Base-by-base conservation (phyloP, 345 rosid genomes). In the Salix exigua region DNA sequence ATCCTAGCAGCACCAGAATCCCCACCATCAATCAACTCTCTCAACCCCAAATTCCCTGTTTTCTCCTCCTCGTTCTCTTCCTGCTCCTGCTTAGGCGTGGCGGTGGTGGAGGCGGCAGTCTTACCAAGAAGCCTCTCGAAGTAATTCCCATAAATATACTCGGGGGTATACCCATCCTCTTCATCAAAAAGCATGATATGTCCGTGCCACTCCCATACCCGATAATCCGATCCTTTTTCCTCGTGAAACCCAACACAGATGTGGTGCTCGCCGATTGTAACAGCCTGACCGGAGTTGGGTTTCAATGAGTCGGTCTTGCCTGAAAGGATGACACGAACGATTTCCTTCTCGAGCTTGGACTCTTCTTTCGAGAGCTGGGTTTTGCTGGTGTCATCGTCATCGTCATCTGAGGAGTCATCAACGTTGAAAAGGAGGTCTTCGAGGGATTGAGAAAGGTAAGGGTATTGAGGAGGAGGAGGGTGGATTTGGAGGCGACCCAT, bases 121-220 rank as follows among this genome's bases (percentile, higher is more conserved):
- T 84, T 88, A 35, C 81, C 88, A 71, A 80, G 89, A 89, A 93
- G 84, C 82, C 95, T 90, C 91, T 93, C 98, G 63, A 96, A 96
- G 86, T 96, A 93, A 82, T 96, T 93, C 58, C 99, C 99, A 53
- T 96, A 96, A 13, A 96, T 92, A 79, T 94, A 96, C 90, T 94
- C 98, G 1, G 99, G 97, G 0, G 86, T 82, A 21, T 88, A 94
- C 46, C 97, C 99, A 62, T 90, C 83, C 74, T 91, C 97, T 69
- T 94, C 99, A 33, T 94, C 98, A 68, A 92, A 93, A 78, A 93
- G 69, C 98, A 96, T 88, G 38, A 96, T 92, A 77, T 96, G 99
- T 0, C 99, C 99, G 46, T 96, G 99, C 99, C 99, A 96, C 87
- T 96, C 99, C 99, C 99, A 96, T 7, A 93, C 97, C 75, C 99